Evolutionary conservation across 768 basidiomycete species (phyloP), one percentile per base, ranked within the genome.

Genomic region (Chiua virens): DNA sequence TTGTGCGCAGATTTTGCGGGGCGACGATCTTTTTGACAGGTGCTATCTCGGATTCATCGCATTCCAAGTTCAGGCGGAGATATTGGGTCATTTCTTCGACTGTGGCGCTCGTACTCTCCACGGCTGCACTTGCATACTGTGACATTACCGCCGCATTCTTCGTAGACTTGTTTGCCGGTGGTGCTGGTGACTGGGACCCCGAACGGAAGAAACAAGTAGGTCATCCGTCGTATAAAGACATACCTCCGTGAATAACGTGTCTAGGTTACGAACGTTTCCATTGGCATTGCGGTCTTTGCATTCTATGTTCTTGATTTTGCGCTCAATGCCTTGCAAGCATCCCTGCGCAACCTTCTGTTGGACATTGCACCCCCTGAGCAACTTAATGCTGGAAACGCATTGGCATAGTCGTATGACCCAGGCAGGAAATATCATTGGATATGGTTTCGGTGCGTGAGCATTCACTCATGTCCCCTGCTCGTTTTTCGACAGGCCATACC

Each of bases 241-340:
- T 35, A 6, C 37, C 11, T 39, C 15, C 14, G 5, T 39, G 45
- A 6, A 53, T 6, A 17, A n/a, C 27, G 15, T 44, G 42, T 41
- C 18, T 55, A 92, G 87, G 85, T 81, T 17, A 72, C 79, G 35
- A 81, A 77, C 56, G 83, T 80, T 23, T 83, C 93, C 11, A 96
- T 98, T 50, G 82, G 77, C 44, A 81, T 98, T 45, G 97, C 95
- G 2, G 81, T 99, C 23, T 75, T 86, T 21, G 87, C 89, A 0
- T 98, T 99, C 73, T 99, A 97, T 65, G 68, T 94, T 42, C 78
- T 99, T 30, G 97, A 99, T 70, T 99, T 99, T 64, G 91, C 93
- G n/a, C 78, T 99, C 51, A 99, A 99, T 68, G 97, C 92, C 5
- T 71, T 96, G 41, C 92, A 96, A 77, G 92, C 91, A 3, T 96